Evolutionary conservation across 2,329 filamentous ascomycete species (phyloP).

Genomic region (Periconia sp.): DNA sequence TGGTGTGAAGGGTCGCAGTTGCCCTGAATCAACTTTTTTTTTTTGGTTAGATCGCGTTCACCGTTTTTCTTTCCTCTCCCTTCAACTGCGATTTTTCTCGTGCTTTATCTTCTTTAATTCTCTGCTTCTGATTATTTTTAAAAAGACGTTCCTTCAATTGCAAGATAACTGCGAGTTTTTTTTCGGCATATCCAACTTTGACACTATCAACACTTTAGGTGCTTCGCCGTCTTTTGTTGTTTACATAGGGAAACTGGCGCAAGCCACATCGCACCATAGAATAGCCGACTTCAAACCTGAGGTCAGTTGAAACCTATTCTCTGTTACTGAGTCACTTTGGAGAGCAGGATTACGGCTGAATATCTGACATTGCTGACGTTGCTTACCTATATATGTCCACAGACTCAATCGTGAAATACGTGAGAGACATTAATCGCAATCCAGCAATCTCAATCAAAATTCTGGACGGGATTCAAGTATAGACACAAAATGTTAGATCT

Average conservation of each 20-base stretch:
- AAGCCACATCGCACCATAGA: background rate
- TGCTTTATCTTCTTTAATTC: too few relatives aligned
- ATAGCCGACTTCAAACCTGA: background rate
- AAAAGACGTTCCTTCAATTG: background rate
- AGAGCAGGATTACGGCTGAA: too few relatives aligned
- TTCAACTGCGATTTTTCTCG: too few relatives aligned
- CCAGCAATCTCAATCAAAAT: too few relatives aligned
- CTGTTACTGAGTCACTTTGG: background rate
- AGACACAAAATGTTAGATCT: slow-evolving; percentile 8
- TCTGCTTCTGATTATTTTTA: background rate
- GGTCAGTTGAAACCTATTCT: background rate
- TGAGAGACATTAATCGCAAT: too few relatives aligned
- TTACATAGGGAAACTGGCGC: background rate
- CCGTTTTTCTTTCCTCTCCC: too few relatives aligned
- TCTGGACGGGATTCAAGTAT: background rate
- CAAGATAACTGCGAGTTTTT: too few relatives aligned
- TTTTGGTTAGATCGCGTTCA: background rate
- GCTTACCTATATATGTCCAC: background rate
- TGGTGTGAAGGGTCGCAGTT: background rate
- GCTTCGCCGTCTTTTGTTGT: background rate
- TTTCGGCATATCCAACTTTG: too few relatives aligned
- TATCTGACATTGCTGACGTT: background rate
- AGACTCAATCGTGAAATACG: background rate
- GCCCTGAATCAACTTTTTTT: background rate
- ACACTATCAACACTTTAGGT: too few relatives aligned